Conservation (phyloP, 768 basidiomycete genomes). For the Xerocomellus chrysenteron region DNA sequence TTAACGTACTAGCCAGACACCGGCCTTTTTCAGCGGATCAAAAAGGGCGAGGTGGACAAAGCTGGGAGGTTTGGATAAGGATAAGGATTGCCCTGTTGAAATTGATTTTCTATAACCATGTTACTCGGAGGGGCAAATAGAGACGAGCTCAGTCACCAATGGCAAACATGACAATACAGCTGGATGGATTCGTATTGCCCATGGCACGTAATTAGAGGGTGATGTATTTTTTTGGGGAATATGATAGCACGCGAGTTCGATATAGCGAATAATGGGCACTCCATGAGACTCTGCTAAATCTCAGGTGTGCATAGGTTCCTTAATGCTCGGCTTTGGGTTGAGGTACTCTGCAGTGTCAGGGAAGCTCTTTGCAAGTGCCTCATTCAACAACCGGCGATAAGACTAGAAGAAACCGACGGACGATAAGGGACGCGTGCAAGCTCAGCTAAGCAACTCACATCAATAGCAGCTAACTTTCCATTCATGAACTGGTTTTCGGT, state of each 20-base stretch:
- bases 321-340: constrained; percentile 8
- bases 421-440: neutral
- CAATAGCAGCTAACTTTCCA: constrained; percentile 78
- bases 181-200: neutral
- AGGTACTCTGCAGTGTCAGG: constrained; percentile 47
- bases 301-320: constrained; percentile 14
- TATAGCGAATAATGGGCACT: neutral
- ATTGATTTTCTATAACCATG: constrained; percentile 15
- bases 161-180: neutral
- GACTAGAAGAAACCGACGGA: constrained; percentile 43
- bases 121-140: constrained; percentile 2
- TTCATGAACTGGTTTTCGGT: constrained; percentile 93
- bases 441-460: constrained; percentile 42
- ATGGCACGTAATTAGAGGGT: constrained; percentile 6
- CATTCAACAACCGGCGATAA: constrained; percentile 65
- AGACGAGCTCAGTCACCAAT: constrained; percentile 1
- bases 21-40: constrained; percentile 17
- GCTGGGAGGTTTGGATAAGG: constrained; percentile 15
- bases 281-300: neutral
- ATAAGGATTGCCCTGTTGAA: constrained; percentile 19
- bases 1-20: constrained; percentile 16
- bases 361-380: constrained; percentile 69
- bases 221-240: neutral
- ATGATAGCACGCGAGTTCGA: neutral
- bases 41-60: constrained; percentile 16